These are phyloP conservation scores for Anaeromyces robustus DNA, from an alignment of 192 early-diverging fungal species.

Conservation along the genomic window DNA sequence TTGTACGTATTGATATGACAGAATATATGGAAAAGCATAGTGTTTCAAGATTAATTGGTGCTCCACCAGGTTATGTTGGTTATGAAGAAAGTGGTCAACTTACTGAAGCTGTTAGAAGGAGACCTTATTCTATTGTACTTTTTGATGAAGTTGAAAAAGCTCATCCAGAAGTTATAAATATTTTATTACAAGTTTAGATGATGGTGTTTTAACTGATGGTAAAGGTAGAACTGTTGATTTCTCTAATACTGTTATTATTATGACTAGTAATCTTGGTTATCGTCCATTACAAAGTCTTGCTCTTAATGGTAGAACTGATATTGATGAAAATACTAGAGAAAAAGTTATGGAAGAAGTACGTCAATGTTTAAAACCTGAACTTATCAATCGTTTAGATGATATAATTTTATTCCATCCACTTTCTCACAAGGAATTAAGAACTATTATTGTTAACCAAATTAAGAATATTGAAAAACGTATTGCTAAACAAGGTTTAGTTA, in stretches of 20 bases:
- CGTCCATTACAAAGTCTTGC: constrained; percentile 26
- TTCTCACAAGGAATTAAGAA: constrained; percentile 30
- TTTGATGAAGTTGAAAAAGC: constrained; percentile 99
- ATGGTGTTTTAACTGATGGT: constrained; percentile 87
- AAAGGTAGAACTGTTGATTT: constrained; percentile 88
- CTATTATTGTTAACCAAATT: constrained; percentile 61
- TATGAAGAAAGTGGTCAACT: constrained; percentile 92
- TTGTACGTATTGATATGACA: constrained; percentile 96
- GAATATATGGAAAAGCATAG: constrained; percentile 91
- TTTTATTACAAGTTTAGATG: constrained; percentile 74
- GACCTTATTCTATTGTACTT: constrained; percentile 83
- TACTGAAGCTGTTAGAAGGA: constrained; percentile 80
- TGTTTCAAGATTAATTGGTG: constrained; percentile 80
- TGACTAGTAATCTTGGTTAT: constrained; percentile 85
- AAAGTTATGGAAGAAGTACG: constrained; percentile 72
- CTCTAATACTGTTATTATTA: constrained; percentile 86
- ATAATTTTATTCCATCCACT: constrained; percentile 76
- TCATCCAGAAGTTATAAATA: constrained; percentile 62
- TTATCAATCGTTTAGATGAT: constrained; percentile 92
- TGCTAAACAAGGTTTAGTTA: constrained; percentile 26
- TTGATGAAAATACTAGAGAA: constrained; percentile 9
- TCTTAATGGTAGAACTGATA: constrained; percentile 1
- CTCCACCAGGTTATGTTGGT: constrained; percentile 93
- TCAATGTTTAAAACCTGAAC: constrained; percentile 72
- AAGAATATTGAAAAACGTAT: constrained; percentile 46